phyloP scores from a whole-genome alignment of 2,329 filamentous ascomycete species.

The Phyllosticta citribraziliensis region DNA sequence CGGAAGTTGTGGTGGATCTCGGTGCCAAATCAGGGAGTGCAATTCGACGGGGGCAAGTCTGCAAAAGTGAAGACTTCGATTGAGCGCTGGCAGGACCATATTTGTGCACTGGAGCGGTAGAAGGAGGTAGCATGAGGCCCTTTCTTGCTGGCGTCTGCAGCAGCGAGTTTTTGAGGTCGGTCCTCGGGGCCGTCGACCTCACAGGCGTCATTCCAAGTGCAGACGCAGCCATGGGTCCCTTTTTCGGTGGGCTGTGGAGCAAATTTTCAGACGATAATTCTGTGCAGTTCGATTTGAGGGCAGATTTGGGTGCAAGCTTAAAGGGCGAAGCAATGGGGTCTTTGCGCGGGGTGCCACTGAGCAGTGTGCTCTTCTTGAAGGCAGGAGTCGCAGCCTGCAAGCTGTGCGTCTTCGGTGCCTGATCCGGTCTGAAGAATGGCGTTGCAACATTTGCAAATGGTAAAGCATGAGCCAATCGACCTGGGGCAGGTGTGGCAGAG shows the following conservation, averaged over 20 bases:
- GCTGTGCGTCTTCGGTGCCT: not conserved
- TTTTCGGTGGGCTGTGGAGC: constrained; percentile 6
- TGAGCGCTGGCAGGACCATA: not conserved
- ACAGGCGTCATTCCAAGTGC: constrained; percentile 2
- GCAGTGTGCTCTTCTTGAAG: constrained; percentile 5
- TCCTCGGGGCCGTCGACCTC: constrained; percentile 1
- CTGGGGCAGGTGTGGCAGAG: not conserved
- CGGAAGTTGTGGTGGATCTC: not conserved
- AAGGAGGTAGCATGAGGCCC: constrained; percentile 8
- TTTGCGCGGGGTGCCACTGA: constrained; percentile 10
- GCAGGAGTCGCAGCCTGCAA: constrained; percentile 2
- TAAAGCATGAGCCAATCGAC: not conserved
- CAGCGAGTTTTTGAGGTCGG: not conserved
- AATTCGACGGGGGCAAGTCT: constrained; percentile 11
- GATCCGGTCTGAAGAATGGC: constrained; percentile 4
- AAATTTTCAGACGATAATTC: not conserved
- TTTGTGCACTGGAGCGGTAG: constrained; percentile 9
- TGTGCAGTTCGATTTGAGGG: not conserved
- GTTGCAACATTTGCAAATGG: constrained; percentile 5
- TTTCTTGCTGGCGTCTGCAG: constrained; percentile 11
- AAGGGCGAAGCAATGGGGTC: constrained; percentile 6
- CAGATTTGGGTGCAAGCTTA: constrained; percentile 8
- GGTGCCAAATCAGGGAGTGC: constrained; percentile 1
- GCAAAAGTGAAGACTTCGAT: constrained; percentile 5
- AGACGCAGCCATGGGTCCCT: not conserved